phyloP scores from a whole-genome alignment of 202 grass and related monocot genomes.

The Hordeum pubiflorum region DNA sequence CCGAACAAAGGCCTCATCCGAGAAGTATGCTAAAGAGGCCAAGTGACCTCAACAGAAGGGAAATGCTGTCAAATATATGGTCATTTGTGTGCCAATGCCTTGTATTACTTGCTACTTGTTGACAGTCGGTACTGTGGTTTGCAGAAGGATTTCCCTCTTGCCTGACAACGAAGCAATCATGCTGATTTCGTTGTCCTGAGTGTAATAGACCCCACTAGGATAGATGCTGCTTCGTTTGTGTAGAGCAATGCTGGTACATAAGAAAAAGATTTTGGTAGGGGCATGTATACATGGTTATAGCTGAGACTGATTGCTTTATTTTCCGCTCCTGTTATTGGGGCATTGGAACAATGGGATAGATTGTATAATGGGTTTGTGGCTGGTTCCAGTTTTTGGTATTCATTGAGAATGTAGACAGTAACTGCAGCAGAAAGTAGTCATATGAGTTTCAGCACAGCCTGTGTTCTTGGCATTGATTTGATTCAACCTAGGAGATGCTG shows the following conservation, averaged over 20 bases:
- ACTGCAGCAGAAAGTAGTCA: slow-evolving; percentile 11
- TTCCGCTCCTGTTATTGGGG: slow-evolving; percentile 1
- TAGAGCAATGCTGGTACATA: slow-evolving; percentile 49
- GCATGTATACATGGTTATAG: slow-evolving; percentile 43
- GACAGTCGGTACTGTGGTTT: background rate
- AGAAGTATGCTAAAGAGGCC: slow-evolving; percentile 5
- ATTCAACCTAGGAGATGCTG: background rate
- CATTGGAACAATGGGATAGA: slow-evolving; percentile 22
- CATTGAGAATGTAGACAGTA: slow-evolving; percentile 25
- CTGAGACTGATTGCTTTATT: slow-evolving; percentile 18
- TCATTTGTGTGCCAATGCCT: slow-evolving; percentile 6
- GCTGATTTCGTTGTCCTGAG: slow-evolving; percentile 24
- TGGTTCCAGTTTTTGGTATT: slow-evolving; percentile 19
- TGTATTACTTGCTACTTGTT: slow-evolving; percentile 2
- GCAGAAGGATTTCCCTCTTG: slow-evolving; percentile 7
- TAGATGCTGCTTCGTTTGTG: slow-evolving; percentile 49
- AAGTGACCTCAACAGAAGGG: background rate
- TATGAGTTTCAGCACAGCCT: background rate
- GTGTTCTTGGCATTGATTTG: background rate
- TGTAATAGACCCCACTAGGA: slow-evolving; percentile 42
- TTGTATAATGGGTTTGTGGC: slow-evolving; percentile 33
- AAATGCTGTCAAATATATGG: background rate
- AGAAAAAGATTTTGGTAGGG: slow-evolving; percentile 47
- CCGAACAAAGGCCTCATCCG: background rate
- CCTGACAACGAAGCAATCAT: slow-evolving; percentile 18